phyloP scores from a whole-genome alignment of 208 protist species.

The Trypanosoma boissoni region DNA sequence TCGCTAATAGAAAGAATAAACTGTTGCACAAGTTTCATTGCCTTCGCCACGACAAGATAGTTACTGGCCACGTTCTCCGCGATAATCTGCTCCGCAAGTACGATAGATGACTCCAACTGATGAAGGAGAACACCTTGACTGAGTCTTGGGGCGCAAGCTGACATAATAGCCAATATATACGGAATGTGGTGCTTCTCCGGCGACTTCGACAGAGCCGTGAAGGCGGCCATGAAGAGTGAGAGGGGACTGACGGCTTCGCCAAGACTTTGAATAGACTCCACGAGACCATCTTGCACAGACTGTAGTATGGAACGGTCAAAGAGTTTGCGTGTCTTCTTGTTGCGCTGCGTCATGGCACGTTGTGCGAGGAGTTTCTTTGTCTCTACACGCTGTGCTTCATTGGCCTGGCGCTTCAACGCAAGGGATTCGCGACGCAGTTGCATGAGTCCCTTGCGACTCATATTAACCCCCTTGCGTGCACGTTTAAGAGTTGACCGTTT shows the following conservation, averaged over 20 bases:
- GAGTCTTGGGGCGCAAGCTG: constrained; percentile 66
- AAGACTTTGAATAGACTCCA: constrained; percentile 57
- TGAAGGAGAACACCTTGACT: constrained; percentile 67
- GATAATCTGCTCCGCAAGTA: constrained; percentile 65
- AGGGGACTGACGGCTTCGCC: constrained; percentile 64
- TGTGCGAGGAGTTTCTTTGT: constrained; percentile 33
- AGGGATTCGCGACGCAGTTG: constrained; percentile 51
- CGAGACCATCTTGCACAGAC: constrained; percentile 73
- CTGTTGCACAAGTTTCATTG: constrained; percentile 67
- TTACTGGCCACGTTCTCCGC: constrained; percentile 63
- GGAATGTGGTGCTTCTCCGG: constrained; percentile 75
- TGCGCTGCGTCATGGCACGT: constrained; percentile 49
- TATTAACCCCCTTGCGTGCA: constrained; percentile 43
- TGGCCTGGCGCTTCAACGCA: constrained; percentile 47
- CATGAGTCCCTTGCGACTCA: constrained; percentile 78
- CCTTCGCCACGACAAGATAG: constrained; percentile 60
- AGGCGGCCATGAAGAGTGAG: constrained; percentile 79
- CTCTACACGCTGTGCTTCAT: constrained; percentile 34
- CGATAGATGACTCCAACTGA: constrained; percentile 40
- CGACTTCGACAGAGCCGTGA: constrained; percentile 50
- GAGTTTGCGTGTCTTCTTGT: constrained; percentile 74
- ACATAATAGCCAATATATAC: constrained; percentile 77
- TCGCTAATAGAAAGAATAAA: constrained; percentile 55
- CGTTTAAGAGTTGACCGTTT: constrained; percentile 14
- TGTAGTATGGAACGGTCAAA: constrained; percentile 62